Conservation (phyloP, 805 yeast species). For the Zygotorulaspora danielsina region DNA sequence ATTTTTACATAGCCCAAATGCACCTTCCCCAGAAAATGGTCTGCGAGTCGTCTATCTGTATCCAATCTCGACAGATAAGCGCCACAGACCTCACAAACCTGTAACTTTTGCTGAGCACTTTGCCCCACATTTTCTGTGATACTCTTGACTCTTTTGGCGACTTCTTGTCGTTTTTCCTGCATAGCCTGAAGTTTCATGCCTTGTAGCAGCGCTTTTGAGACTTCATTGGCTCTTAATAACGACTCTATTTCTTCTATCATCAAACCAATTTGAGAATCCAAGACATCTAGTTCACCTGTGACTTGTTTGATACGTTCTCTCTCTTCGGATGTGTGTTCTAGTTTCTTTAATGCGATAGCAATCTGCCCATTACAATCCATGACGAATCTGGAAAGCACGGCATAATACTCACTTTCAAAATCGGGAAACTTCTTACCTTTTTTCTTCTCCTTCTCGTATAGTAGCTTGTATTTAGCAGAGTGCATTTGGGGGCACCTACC, state of each 20-base stretch:
- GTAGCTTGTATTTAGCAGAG: constrained; percentile 64
- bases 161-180: constrained; percentile 45
- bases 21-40: constrained; percentile 82
- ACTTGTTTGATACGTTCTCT: constrained; percentile 51
- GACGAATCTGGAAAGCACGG: constrained; percentile 51
- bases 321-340: constrained; percentile 70
- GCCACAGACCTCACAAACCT: constrained; percentile 86
- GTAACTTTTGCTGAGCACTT: constrained; percentile 83
- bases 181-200: constrained; percentile 44
- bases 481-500: constrained; percentile 79
- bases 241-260: constrained; percentile 62
- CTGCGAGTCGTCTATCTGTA: constrained; percentile 82
- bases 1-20: constrained; percentile 79
- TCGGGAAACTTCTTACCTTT: constrained; percentile 42
- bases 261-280: constrained; percentile 61
- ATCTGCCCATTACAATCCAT: constrained; percentile 65
- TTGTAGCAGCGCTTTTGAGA: constrained; percentile 48
- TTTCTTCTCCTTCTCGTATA: constrained; percentile 52
- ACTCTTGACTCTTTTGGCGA: constrained; percentile 53
- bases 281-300: constrained; percentile 52
- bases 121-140: constrained; percentile 73
- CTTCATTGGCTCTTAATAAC: constrained; percentile 47
- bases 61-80: constrained; percentile 82
- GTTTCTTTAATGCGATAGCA: constrained; percentile 53
- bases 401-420: constrained; percentile 44